Evolutionary conservation across 768 basidiomycete species (phyloP).

Genomic region (Clitopilus passeckerianus): DNA sequence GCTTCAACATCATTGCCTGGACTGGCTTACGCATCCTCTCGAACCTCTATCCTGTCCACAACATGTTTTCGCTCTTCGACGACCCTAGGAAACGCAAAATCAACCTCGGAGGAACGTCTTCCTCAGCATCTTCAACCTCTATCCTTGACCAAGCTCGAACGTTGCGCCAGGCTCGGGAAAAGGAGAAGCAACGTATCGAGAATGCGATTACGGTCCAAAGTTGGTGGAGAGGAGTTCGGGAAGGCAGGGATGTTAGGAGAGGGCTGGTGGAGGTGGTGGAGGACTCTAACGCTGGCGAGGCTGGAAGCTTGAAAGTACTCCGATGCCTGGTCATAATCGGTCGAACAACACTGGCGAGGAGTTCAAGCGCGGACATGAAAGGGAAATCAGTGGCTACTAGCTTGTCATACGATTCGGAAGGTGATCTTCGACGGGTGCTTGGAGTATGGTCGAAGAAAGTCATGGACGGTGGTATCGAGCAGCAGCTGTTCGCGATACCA

Average conservation of each 20-base stretch:
- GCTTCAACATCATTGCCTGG: background rate
- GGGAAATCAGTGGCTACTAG: background rate
- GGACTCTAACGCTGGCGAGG: conserved; percentile 43
- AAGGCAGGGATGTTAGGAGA: conserved; percentile 32
- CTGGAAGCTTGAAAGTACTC: conserved; percentile 49
- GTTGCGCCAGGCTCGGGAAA: conserved; percentile 52
- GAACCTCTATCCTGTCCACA: background rate
- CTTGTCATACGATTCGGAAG: background rate
- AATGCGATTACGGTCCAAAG: conserved; percentile 60
- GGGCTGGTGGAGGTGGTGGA: conserved; percentile 24
- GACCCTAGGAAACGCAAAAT: conserved; percentile 58
- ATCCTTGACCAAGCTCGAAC: conserved; percentile 63
- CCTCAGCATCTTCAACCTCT: conserved; percentile 44
- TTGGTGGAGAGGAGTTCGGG: conserved; percentile 58
- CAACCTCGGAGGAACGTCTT: conserved; percentile 67
- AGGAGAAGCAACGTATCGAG: conserved; percentile 50
- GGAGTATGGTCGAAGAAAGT: conserved; percentile 41
- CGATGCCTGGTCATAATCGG: conserved; percentile 65
- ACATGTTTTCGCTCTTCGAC: conserved; percentile 39
- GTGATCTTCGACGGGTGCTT: conserved; percentile 30
- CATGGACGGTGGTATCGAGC: conserved; percentile 23
- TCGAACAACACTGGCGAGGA: conserved; percentile 7
- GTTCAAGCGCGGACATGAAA: background rate
- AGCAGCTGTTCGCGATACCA: background rate
- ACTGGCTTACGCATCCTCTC: background rate